Percentiles rank a stretch among this genome's conserved stretches.
Evolutionary conservation across 306 rosid species (phyloP).

Genomic region (Vigna trinervia): DNA sequence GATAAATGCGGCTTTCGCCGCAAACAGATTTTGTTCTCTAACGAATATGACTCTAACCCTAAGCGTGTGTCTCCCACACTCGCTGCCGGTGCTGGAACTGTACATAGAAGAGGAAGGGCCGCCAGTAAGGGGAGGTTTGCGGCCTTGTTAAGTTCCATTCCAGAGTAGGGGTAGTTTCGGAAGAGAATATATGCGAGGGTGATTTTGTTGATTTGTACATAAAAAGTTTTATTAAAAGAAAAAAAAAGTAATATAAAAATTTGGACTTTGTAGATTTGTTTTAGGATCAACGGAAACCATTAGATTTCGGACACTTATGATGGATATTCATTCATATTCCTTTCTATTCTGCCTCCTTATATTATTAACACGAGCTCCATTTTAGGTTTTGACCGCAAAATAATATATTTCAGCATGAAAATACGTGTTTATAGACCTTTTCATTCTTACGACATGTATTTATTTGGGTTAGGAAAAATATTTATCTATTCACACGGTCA

Average conservation of each 20-base stretch:
- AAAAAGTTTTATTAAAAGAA: neutral
- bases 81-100: neutral
- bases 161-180: conserved; percentile 72
- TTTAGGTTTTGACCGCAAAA: conserved; percentile 6
- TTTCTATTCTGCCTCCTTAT: conserved; percentile 6
- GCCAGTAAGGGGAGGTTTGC: conserved; percentile 44
- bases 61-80: conserved; percentile 32
- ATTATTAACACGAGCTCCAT: neutral
- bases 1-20: conserved; percentile 55
- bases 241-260: neutral
- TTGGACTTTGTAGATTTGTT: conserved; percentile 31
- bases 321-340: conserved; percentile 25
- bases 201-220: conserved; percentile 46
- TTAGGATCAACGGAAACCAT: conserved; percentile 24
- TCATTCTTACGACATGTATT: neutral
- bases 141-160: conserved; percentile 69
- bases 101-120: conserved; percentile 47
- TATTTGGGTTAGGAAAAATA: too few species aligned
- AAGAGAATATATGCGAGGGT: neutral
- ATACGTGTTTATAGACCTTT: neutral
- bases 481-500: too few species aligned
- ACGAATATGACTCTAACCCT: conserved; percentile 34
- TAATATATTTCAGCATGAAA: neutral
- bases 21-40: conserved; percentile 52
- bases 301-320: conserved; percentile 17